Evolutionary conservation across 2,329 filamentous ascomycete species (phyloP).

Genomic region (Exophiala bonariae): DNA sequence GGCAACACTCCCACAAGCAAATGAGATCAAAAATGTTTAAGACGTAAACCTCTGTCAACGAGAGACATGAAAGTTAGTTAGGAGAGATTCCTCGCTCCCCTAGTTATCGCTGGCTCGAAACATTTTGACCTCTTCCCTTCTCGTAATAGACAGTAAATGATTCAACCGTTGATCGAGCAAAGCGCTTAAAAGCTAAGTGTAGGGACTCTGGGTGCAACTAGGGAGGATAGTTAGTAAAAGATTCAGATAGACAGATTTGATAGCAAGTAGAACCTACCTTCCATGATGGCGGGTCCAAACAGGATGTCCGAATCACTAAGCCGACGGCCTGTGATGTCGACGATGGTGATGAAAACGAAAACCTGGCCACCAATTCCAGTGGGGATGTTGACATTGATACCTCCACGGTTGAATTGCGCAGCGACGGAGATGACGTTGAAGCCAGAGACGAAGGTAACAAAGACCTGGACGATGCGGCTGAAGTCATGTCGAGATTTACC

Average conservation of each 20-base stretch:
- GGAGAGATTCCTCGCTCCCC: background rate
- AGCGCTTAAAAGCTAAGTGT: conserved; percentile 4
- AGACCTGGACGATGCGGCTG: conserved; percentile 11
- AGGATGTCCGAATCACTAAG: conserved; percentile 23
- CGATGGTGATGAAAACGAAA: conserved; percentile 26
- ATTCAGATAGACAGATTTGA: background rate
- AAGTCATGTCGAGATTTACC: conserved; percentile 18
- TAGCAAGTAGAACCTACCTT: conserved; percentile 20
- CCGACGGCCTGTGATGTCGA: conserved; percentile 20
- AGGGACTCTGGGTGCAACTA: conserved; percentile 18
- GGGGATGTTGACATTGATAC: conserved; percentile 19
- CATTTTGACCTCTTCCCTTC: background rate
- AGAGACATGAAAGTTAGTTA: conserved; percentile 11
- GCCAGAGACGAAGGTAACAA: conserved; percentile 27
- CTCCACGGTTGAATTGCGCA: conserved; percentile 9
- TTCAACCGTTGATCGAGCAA: background rate
- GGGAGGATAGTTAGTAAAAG: background rate
- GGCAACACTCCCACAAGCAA: too few relatives aligned
- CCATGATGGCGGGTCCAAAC: conserved; percentile 28
- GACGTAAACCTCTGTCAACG: conserved; percentile 13
- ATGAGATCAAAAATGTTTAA: background rate
- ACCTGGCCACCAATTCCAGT: conserved; percentile 22
- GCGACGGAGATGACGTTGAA: conserved; percentile 21
- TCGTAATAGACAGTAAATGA: background rate
- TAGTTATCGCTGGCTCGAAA: background rate